Evolutionary conservation across 176 grass and related monocot species (phyloP).

Genomic region (Aegilops umbellulata): DNA sequence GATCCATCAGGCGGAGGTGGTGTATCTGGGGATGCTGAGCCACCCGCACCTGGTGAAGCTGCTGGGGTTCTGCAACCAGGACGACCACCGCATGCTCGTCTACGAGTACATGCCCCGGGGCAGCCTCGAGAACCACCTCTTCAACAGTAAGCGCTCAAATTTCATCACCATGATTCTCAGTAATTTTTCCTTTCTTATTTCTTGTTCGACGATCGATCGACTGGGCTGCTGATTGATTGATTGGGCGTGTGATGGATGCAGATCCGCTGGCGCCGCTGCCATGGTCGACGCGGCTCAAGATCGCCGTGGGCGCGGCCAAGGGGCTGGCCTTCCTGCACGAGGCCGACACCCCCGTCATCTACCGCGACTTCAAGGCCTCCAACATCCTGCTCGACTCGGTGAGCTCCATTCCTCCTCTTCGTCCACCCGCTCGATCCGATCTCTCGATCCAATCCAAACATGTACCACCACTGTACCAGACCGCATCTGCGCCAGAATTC

Average conservation of each 20-base stretch:
- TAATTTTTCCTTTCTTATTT: too few relatives aligned
- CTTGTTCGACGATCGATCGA: background rate
- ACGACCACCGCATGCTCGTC: slow-evolving; percentile 91
- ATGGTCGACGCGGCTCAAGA: slow-evolving; percentile 94
- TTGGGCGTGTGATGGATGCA: background rate
- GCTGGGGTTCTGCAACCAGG: slow-evolving; percentile 81
- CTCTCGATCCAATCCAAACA: background rate
- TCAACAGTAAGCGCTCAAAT: slow-evolving; percentile 53
- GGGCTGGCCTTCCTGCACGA: slow-evolving; percentile 87
- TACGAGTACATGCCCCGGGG: slow-evolving; percentile 85
- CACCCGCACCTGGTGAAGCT: slow-evolving; percentile 84
- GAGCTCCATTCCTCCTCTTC: background rate
- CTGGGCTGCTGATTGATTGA: background rate
- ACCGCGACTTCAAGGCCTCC: slow-evolving; percentile 95
- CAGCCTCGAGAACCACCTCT: slow-evolving; percentile 90
- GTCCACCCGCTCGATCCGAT: background rate
- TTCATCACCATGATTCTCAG: background rate
- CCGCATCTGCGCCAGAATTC: background rate
- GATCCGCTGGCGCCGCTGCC: slow-evolving; percentile 53
- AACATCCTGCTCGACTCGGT: slow-evolving; percentile 76
- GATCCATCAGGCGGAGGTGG: slow-evolving; percentile 58
- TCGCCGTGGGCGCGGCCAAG: slow-evolving; percentile 83
- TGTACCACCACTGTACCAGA: background rate
- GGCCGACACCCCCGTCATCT: slow-evolving; percentile 75
- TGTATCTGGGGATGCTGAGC: slow-evolving; percentile 82